Evolutionary conservation across 2,329 filamentous ascomycete species (phyloP), one percentile per base, ranked within the genome.

Genomic region (Pezicula carpinea): DNA sequence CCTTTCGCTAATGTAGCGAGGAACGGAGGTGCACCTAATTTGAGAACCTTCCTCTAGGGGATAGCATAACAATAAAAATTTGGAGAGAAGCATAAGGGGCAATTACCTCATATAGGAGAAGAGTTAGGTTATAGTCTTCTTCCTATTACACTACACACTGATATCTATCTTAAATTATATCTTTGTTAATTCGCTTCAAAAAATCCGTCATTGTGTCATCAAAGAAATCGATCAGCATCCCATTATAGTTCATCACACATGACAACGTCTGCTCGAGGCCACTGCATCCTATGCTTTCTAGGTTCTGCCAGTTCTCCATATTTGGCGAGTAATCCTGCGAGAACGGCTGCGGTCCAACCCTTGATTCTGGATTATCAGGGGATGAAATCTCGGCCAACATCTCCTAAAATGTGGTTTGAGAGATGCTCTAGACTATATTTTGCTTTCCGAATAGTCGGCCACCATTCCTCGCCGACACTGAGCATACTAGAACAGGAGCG

Each of bases 391-490:
- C 43, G 13, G 43, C 43, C 15, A 45, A 14, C 33, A 39, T 45
- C 10, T 45, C n/a, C 43, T 4, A 45, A 21, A 39, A 32, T 39
- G 13, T 45, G 32, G 21, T 39, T 45, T 11, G 43, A 38, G 5
- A 45, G 43, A 6, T 32, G 32, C 23, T 42, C 39, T 6, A 42
- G 39, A 42, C 39, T 26, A 6, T 15, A 14, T 19, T 42, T 42
- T n/a, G 39, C 39, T 19, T 42, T 42, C 39, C 39, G 19, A 15
- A 63, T 63, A 0, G 63, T 66, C 6, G 65, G 65, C 67, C 67
- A 69, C 66, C 66, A 69, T 44, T 69, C 66, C 4, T 67, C 64
- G 3, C 66, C 66, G 14, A 67, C 59, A n/a, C 62, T 66, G 3
- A 69, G 58, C 3, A 68, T 57, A 34, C 60, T 68, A 0, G 66